These are phyloP conservation scores for Sugiyamaella pinicola DNA, from an alignment of 1,139 yeast species.

Conservation along the genomic window DNA sequence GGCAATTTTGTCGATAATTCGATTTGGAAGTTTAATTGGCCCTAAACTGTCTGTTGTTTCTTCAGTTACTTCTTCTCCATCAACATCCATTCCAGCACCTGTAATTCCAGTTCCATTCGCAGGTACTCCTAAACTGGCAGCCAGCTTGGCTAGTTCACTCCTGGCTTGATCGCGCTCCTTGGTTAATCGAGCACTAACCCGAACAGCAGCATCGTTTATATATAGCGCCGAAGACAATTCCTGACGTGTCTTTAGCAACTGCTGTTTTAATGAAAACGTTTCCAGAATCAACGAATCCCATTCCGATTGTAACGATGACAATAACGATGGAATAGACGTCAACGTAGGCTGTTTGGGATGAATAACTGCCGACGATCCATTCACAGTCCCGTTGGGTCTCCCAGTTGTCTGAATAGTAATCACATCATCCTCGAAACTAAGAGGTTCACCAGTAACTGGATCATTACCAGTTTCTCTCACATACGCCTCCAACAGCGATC, in stretches of 20 bases:
- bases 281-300: constrained; percentile 91
- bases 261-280: constrained; percentile 72
- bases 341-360: constrained; percentile 56
- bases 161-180: constrained; percentile 75
- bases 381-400: background rate
- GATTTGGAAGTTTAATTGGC: constrained; percentile 1
- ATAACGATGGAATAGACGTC: constrained; percentile 75
- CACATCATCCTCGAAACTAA: constrained; percentile 62
- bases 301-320: constrained; percentile 77
- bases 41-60: constrained; percentile 1
- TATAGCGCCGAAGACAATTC: constrained; percentile 78
- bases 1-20: constrained; percentile 20
- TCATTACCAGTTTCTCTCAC: constrained; percentile 68
- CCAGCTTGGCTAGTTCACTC: constrained; percentile 55
- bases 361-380: constrained; percentile 25
- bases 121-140: constrained; percentile 26
- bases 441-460: constrained; percentile 69
- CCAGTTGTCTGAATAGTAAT: constrained; percentile 43
- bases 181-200: constrained; percentile 76
- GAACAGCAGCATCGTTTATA: constrained; percentile 85
- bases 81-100: constrained; percentile 24
- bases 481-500: constrained; percentile 60
- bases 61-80: constrained; percentile 12
- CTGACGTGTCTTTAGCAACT: constrained; percentile 63
- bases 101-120: constrained; percentile 16